Evolutionary conservation across 1,284 basidiomycete species (phyloP).

Genomic region (Leccinum angustisporum): DNA sequence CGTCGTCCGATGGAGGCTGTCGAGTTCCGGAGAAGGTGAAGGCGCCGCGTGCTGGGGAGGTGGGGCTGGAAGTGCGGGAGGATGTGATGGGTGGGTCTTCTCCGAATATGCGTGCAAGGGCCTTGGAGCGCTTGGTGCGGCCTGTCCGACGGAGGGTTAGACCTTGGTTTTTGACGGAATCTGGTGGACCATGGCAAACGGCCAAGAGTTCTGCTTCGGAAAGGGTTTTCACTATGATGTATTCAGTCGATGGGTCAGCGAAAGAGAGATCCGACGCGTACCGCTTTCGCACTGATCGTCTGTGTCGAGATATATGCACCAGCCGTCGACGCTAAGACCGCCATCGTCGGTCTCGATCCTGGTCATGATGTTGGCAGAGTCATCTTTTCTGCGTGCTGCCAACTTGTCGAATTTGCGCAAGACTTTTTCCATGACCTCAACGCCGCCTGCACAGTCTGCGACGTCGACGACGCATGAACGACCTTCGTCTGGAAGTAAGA

Average conservation of each 20-base stretch:
- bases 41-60: conserved; percentile 32
- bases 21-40: conserved; percentile 20
- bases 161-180: conserved; percentile 81
- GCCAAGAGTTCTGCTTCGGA: conserved; percentile 82
- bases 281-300: conserved; percentile 59
- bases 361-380: conserved; percentile 43
- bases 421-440: conserved; percentile 84
- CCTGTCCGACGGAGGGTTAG: conserved; percentile 67
- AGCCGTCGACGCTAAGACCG: conserved; percentile 80
- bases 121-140: conserved; percentile 45
- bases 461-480: conserved; percentile 79
- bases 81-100: conserved; percentile 42
- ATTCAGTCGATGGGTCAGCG: conserved; percentile 6
- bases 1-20: conserved; percentile 35
- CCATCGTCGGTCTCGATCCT: conserved; percentile 59
- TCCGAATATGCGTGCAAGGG: conserved; percentile 57
- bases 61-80: conserved; percentile 33
- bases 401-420: conserved; percentile 86
- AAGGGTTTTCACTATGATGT: conserved; percentile 60
- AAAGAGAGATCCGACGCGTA: conserved; percentile 33
- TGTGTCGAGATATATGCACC: conserved; percentile 77
- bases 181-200: conserved; percentile 82
- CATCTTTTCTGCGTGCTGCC: conserved; percentile 46
- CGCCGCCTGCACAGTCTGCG: conserved; percentile 72
- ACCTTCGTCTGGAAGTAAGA: conserved; percentile 77